Conservation (phyloP, 495 filamentous ascomycete genomes). For the Hypoxylon cercidicola region DNA sequence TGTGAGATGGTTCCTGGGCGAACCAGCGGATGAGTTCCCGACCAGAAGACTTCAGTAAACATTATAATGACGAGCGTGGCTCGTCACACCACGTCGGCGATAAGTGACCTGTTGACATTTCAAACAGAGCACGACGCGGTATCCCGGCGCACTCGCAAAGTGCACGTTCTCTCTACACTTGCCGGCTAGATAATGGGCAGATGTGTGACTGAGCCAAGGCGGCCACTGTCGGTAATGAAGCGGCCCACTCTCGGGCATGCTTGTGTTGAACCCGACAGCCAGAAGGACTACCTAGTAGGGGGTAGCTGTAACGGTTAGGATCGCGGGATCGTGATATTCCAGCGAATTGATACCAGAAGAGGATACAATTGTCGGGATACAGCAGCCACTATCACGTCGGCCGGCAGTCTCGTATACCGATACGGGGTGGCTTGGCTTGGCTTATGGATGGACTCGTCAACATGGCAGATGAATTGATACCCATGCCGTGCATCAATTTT, state of each 20-base stretch:
- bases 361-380: slow-evolving; percentile 8
- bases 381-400: slow-evolving; percentile 8
- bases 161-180: slow-evolving; percentile 10
- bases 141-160: not conserved
- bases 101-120: not conserved
- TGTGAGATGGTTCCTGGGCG: slow-evolving; percentile 9
- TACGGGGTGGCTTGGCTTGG: slow-evolving; percentile 38
- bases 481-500: not conserved
- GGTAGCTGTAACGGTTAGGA: not conserved
- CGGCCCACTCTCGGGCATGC: not conserved
- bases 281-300: not conserved
- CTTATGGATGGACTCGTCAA: slow-evolving; percentile 14
- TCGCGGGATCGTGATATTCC: not conserved
- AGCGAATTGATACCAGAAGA: not conserved
- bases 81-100: slow-evolving; percentile 17
- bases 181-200: not conserved
- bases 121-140: not conserved
- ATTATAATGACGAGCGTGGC: slow-evolving; percentile 2
- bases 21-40: slow-evolving; percentile 22
- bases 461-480: slow-evolving; percentile 8
- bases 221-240: not conserved
- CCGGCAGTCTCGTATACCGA: slow-evolving; percentile 12
- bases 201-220: not conserved
- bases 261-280: not conserved
- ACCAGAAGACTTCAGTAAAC: slow-evolving; percentile 18